Conservation (phyloP, 164 flowering plant genomes). For the Nelumbo lutea region DNA sequence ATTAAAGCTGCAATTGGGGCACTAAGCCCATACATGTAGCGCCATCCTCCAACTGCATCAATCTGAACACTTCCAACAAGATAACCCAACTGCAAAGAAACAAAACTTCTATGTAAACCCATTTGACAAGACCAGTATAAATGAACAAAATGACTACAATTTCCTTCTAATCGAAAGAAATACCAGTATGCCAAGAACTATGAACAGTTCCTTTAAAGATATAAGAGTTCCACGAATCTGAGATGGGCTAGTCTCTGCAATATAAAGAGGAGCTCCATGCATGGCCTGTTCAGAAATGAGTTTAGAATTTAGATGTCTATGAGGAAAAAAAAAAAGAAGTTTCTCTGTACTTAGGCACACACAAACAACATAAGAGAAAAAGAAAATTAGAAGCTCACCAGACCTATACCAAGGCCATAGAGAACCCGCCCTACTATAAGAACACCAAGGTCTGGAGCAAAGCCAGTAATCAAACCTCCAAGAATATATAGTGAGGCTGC, state of each 20-base stretch:
- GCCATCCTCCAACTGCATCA: constrained; percentile 84
- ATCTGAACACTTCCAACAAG: constrained; percentile 74
- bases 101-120: constrained; percentile 3
- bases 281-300: constrained; percentile 57
- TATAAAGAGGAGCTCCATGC: constrained; percentile 98
- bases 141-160: not conserved
- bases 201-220: constrained; percentile 84
- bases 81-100: constrained; percentile 68
- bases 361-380: not conserved
- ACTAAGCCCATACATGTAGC: constrained; percentile 82
- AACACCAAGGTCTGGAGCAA: constrained; percentile 61
- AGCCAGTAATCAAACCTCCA: constrained; percentile 65
- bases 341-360: not conserved
- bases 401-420: constrained; percentile 91
- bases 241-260: constrained; percentile 92
- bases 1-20: constrained; percentile 66
- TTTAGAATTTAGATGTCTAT: too few species aligned
- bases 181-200: constrained; percentile 95
- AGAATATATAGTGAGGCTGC: constrained; percentile 59
- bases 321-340: not conserved
- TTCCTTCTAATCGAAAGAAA: not conserved
- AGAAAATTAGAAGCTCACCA: constrained; percentile 46
- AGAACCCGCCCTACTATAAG: constrained; percentile 71
- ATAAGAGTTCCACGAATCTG: constrained; percentile 90
- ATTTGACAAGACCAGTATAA: constrained; percentile 6